These are phyloP conservation scores for Chrysoporthe austroafricana DNA, from an alignment of 2,329 filamentous ascomycete species.

Conservation along the genomic window DNA sequence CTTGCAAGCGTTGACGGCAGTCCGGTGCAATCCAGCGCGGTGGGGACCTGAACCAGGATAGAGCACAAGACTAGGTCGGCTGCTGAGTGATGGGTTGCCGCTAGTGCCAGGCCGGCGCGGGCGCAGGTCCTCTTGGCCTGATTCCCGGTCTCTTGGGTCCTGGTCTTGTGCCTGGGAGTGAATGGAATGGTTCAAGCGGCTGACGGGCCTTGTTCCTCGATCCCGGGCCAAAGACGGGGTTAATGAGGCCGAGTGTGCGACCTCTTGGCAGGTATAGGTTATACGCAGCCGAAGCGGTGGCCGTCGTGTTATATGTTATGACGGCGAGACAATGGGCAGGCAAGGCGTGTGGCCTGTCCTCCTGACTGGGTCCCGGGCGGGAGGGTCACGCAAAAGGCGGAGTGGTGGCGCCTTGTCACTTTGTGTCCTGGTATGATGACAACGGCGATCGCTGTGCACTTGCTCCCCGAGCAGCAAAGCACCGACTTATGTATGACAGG, in stretches of 20 bases:
- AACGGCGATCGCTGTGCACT: conserved; percentile 14
- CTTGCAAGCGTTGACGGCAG: neutral
- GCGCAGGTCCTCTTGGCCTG: conserved; percentile 11
- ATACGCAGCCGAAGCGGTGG: conserved; percentile 13
- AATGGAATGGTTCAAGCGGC: neutral
- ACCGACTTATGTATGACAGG: neutral
- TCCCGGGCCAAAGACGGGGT: conserved; percentile 11
- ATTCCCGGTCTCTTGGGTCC: conserved; percentile 5
- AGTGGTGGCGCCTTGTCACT: conserved; percentile 17
- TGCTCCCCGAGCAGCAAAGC: neutral
- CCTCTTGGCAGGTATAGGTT: conserved; percentile 1
- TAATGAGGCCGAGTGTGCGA: conserved; percentile 21
- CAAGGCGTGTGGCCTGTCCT: conserved; percentile 26
- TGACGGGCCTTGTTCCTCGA: neutral
- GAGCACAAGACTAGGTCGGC: conserved; percentile 19
- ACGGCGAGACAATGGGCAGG: conserved; percentile 11
- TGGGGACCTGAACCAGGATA: conserved; percentile 3
- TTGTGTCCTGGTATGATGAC: conserved; percentile 11
- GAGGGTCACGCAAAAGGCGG: conserved; percentile 19
- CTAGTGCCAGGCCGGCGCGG: conserved; percentile 23
- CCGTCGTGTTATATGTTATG: conserved; percentile 1
- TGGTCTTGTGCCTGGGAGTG: no score
- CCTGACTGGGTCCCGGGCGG: conserved; percentile 21
- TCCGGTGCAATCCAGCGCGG: neutral
- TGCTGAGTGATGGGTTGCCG: conserved; percentile 21